Evolutionary conservation across 495 filamentous ascomycete species (phyloP).

Genomic region (Pyrenopolyporus hunteri): DNA sequence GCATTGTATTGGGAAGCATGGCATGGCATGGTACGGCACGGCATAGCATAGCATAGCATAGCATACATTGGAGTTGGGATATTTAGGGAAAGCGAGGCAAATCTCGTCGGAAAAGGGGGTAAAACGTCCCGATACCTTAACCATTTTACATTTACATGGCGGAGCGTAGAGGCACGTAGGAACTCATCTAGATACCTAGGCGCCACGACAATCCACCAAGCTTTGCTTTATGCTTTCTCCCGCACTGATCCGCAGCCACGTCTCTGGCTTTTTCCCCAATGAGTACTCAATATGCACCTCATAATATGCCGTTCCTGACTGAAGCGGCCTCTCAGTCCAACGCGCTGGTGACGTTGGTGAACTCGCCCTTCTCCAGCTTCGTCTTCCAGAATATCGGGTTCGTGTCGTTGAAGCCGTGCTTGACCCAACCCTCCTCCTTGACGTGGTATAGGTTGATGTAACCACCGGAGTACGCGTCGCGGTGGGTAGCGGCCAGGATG

Average conservation of each 20-base stretch:
- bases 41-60: slow-evolving; percentile 1
- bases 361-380: slow-evolving; percentile 97
- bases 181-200: slow-evolving; percentile 18
- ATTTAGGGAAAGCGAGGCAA: neutral
- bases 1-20: slow-evolving; percentile 9
- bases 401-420: slow-evolving; percentile 95
- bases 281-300: neutral
- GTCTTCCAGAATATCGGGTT: slow-evolving; percentile 99
- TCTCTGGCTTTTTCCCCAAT: neutral
- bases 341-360: slow-evolving; percentile 91
- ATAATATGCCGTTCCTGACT: neutral
- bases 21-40: neutral
- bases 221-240: slow-evolving; percentile 10
- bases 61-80: slow-evolving; percentile 4
- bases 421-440: slow-evolving; percentile 97
- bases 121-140: slow-evolving; percentile 2
- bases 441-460: slow-evolving; percentile 99
- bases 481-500: slow-evolving; percentile 96
- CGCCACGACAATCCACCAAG: slow-evolving; percentile 37
- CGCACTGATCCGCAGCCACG: neutral
- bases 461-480: slow-evolving; percentile 96
- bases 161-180: slow-evolving; percentile 5
- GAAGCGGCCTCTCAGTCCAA: slow-evolving; percentile 53
- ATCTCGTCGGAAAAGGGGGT: neutral
- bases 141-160: slow-evolving; percentile 41